Evolutionary conservation across 257 asterid species (phyloP), one percentile per base, ranked within the genome.

Genomic region (Solanum chiquidenum): DNA sequence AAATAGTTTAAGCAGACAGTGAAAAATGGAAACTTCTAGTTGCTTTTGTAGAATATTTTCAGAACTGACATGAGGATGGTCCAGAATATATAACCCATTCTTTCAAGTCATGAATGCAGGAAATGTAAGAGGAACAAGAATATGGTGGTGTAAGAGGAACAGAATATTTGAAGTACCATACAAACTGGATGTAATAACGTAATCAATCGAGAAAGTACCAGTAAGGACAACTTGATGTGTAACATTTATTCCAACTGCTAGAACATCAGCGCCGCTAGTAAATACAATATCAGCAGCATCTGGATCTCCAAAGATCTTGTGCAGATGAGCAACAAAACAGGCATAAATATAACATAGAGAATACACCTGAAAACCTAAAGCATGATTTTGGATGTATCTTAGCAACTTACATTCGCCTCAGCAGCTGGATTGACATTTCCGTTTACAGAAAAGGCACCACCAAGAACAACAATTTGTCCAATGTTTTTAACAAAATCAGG

Each of bases 401-500:
- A 88, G 89, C 14, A 85, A 92, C 94, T 91, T 87, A 97, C 99
- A 92, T 97, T 97, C 60, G 99, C 99, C 92, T 97, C 99, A 14
- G 99, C 96, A 89, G 99, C 98, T 12, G 99, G 98, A 92, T 97
- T 97, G 62, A 95, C 99, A 86, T 97, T 97, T 89, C 99, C 98
- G 69, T 97, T 97, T 68, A 97, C 98, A 62, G 98, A 93, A 93
- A 97, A 97, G 38, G 99, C 98, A 88, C 99, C 99, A 89, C 99
- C 98, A 88, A 97, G 99, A 92, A 97, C 86, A 89, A 94, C 94
- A 88, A 97, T 95, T 92, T 95, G 98, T 73, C 94, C 94, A 49
- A 97, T 93, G 40, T 95, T 95, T 90, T 94, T 91, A 31, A 86
- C 87, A 88, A 97, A 97, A 58, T 91, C 89, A 83, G 99, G 98